Conservation (phyloP, 2,329 filamentous ascomycete species). For the Verticillium albo-atrum region DNA sequence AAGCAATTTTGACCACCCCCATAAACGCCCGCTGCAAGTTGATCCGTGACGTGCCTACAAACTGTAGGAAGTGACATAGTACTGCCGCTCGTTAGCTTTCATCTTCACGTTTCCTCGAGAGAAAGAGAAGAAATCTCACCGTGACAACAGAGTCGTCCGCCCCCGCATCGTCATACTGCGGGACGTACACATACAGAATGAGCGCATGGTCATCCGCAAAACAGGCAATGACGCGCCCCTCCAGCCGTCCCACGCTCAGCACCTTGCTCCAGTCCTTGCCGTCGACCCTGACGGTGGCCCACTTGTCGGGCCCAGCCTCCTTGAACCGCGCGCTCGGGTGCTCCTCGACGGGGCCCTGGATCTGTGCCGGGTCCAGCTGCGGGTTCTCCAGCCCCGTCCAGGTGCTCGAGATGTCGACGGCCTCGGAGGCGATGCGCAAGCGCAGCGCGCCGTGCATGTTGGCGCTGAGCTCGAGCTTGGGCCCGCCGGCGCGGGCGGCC, state of each 20-base stretch:
- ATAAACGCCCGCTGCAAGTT: background rate
- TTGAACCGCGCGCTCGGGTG: slow-evolving; percentile 80
- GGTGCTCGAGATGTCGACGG: slow-evolving; percentile 76
- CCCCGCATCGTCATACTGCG: slow-evolving; percentile 61
- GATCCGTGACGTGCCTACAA: slow-evolving; percentile 10
- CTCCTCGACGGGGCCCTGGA: slow-evolving; percentile 67
- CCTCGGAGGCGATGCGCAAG: slow-evolving; percentile 76
- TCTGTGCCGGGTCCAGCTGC: slow-evolving; percentile 72
- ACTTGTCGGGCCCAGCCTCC: slow-evolving; percentile 71
- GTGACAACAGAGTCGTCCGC: slow-evolving; percentile 73
- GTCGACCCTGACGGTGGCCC: slow-evolving; percentile 88
- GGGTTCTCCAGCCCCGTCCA: slow-evolving; percentile 88
- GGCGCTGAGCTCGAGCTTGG: slow-evolving; percentile 79
- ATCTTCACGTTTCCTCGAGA: background rate
- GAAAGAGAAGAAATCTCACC: slow-evolving; percentile 38
- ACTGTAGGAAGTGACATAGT: slow-evolving; percentile 34
- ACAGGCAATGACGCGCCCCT: slow-evolving; percentile 89
- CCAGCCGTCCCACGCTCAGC: slow-evolving; percentile 84
- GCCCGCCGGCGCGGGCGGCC: slow-evolving; percentile 26
- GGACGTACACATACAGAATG: slow-evolving; percentile 78
- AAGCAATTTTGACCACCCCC: background rate
- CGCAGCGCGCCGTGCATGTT: slow-evolving; percentile 91
- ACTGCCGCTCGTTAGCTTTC: slow-evolving; percentile 16
- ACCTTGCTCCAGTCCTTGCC: slow-evolving; percentile 92
- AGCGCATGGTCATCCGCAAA: slow-evolving; percentile 77